Evolutionary conservation across 345 rosid genomes (phyloP), one percentile per base, ranked within the genome.

Genomic region (Salix suchowensis): DNA sequence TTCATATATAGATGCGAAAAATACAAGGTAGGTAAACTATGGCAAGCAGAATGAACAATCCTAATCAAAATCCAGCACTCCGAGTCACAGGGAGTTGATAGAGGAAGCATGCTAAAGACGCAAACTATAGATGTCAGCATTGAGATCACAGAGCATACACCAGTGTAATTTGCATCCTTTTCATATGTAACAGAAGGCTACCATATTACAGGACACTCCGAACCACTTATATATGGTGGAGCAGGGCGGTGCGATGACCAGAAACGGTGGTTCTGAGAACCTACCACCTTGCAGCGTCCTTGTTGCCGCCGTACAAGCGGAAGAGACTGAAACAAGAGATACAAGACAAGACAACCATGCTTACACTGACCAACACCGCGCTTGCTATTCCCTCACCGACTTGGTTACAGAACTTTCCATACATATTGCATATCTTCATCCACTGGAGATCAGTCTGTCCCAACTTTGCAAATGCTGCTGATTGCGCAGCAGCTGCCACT

Each of bases 241-340:
- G 74, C 66, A 74, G 14, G 44, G 66, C 5, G 15, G 40, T 26
- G 36, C 21, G 67, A 55, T 50, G 18, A 30, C 6, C 34, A 23
- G 23, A 54, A 16, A 21, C 21, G 18, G 67, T 5, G 32, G 61
- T 4, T n/a, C 9, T 48, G 42, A 4, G 39, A 65, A 61, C 21
- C 78, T 83, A 85, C 91, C 85, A 81, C 65, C 87, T 79, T 5
- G 80, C 58, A 14, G 66, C 50, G 61, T 70, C 78, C 76, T 82
- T 88, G 77, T 66, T 79, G 50, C 85, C 78, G 0, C 96, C 91
- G 18, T 89, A 96, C 85, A 92, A 80, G 2, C 98, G 93, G 78
- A 96, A 96, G 69, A 96, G 94, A 72, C 92, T 74, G 82, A 92
- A 96, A 5, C 97, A 91, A 1, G 99, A 96, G 8, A 93, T 78